Evolutionary conservation across 768 basidiomycete species (phyloP), one percentile per base, ranked within the genome.

Genomic region (Scleroderma bovista): DNA sequence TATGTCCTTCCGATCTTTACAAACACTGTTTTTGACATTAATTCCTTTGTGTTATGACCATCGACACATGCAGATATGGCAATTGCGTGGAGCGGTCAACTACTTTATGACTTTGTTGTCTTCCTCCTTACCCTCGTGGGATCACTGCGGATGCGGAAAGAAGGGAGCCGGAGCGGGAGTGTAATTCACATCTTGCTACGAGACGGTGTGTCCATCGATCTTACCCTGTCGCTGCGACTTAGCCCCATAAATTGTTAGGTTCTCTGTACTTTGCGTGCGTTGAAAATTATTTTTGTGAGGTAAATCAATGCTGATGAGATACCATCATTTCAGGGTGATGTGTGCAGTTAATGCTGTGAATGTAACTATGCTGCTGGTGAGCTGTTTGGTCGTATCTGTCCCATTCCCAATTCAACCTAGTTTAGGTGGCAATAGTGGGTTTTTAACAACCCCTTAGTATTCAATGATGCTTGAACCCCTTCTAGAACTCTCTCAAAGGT

Each of bases 121-220:
- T 65, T 65, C 49, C 8, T 37, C 16, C 44, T 66, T 6, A 66
- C 58, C 3, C 33, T 60, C 3, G 47, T 51, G 51, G 59, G 46
- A 43, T 49, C 55, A 1, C 49, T n/a, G 19, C 29, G 23, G 39
- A 23, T 51, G 20, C n/a, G 56, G 1, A 49, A 1, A 16, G 3
- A 22, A 9, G 43, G 53, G 12, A 17, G 45, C 6, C 40, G 44
- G 36, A n/a, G n/a, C n/a, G n/a, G n/a, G n/a, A 48, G 20, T 26
- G 39, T 60, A n/a, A 23, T 55, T 22, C 46, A 60, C 9, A 36
- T 51, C 10, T 19, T 57, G 12, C 26, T 60, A 10, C 50, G 56
- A 17, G 59, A 60, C n/a, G 58, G 40, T 42, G 13, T 15, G 53
- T 46, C 16, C n/a, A 10, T 42, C 32, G 5, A n/a, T 20, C 1